Evolutionary conservation across 352 stramenopile genomes (phyloP), one percentile per base, ranked within the genome.

Genomic region (Phytophthora macrochlamydospora): DNA sequence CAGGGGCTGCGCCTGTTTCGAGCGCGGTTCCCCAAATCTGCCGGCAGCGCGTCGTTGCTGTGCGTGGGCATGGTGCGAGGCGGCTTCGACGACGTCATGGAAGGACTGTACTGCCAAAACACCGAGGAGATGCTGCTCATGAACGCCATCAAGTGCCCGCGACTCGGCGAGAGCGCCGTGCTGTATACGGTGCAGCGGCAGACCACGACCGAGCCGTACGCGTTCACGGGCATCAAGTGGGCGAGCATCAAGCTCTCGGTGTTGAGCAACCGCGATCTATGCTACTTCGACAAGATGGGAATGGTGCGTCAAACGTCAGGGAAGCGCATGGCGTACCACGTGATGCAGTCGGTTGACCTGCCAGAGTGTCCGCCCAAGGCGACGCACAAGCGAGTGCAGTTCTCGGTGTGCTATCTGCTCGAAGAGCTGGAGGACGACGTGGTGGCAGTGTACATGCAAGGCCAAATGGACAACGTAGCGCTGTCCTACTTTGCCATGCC

Each of bases 211-310:
- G 70, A 80, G 28, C 75, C 75, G 0, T 79, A 73, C 60, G 59
- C 35, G 12, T 87, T 84, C 59, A 69, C 75, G 2, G 78, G 75
- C 9, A 64, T 87, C 65, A 84, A 84, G 58, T 79, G 73, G 62
- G 50, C 66, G 28, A 76, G 70, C 3, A 57, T 80, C 28, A 77
- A 76, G 14, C 31, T 69, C 18, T 66, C 76, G 8, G 62, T 87
- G 1, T 56, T 62, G 3, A 62, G 58, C 57, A 75, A 87, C 52
- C 78, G 75, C 8, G 78, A 84, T 30, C 56, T 83, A 33, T 79
- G 77, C 46, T 81, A 76, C 57, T 84, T 81, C 35, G 78, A 87
- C 61, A 81, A 81, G 46, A 72, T 76, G 62, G 75, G 75, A 7
- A 54, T 78, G 11, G 67, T 82, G 2, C 55, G 65, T 0, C 72